Conservation (phyloP, 768 basidiomycete species). For the Psilocybe cubensis region DNA sequence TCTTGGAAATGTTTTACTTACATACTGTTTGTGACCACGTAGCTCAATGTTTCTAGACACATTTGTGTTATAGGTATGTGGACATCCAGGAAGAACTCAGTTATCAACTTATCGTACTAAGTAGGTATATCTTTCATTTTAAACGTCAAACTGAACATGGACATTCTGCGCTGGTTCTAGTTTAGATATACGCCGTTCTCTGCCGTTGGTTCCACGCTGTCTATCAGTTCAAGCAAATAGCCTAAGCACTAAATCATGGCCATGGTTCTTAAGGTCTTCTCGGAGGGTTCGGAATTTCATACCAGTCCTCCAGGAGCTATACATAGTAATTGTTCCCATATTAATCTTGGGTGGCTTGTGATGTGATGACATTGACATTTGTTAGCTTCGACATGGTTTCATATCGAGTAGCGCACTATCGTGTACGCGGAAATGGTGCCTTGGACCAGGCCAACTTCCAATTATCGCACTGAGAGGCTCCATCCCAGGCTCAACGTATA, state of each 20-base stretch:
- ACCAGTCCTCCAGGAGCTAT: neutral
- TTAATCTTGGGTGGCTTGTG: neutral
- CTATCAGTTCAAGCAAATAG: neutral
- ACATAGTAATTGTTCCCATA: neutral
- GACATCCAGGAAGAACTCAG: neutral
- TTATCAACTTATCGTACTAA: neutral
- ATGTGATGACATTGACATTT: neutral
- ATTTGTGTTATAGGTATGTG: too few species aligned
- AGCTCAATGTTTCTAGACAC: too few species aligned
- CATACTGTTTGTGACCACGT: too few species aligned
- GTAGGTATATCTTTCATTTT: too few species aligned
- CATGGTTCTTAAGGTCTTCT: neutral
- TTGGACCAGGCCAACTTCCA: neutral
- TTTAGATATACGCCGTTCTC: neutral
- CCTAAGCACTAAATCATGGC: neutral
- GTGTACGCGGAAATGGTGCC: neutral
- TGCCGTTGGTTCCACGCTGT: neutral
- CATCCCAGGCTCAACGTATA: neutral
- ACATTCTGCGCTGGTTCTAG: neutral
- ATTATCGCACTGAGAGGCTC: neutral
- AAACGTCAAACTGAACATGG: neutral
- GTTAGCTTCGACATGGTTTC: neutral
- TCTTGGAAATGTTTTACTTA: too few species aligned
- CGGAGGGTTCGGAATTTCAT: neutral
- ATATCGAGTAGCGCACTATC: too few species aligned